Conservation (phyloP, 2,329 filamentous ascomycete genomes). For the Byssochlamys sp. region DNA sequence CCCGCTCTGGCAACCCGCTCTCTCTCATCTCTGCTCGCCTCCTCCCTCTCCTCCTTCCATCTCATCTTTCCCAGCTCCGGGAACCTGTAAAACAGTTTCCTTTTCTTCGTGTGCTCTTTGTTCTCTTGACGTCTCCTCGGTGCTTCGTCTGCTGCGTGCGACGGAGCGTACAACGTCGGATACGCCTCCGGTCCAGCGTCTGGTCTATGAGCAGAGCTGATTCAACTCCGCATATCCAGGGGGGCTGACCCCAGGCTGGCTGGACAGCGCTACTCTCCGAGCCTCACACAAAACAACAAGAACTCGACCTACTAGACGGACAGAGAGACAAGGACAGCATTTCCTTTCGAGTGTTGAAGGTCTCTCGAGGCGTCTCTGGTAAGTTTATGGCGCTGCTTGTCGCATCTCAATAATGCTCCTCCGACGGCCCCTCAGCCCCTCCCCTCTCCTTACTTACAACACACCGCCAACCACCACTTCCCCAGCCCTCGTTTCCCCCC, state of each 20-base stretch:
- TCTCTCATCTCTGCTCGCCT: conserved; percentile 10
- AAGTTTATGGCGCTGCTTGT: conserved; percentile 4
- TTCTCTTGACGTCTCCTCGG: conserved; percentile 1
- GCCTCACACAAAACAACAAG: neutral
- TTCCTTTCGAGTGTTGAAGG: neutral
- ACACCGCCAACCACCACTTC: conserved; percentile 23
- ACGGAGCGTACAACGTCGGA: neutral
- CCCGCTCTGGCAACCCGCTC: conserved; percentile 9
- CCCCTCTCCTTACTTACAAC: conserved; percentile 28
- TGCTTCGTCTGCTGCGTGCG: conserved; percentile 1
- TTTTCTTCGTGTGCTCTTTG: conserved; percentile 15
- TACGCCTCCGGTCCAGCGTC: neutral
- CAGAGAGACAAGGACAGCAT: neutral
- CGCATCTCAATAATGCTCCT: neutral
- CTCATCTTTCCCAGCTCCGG: conserved; percentile 6
- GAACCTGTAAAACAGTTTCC: conserved; percentile 21
- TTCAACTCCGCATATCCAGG: neutral
- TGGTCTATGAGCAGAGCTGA: neutral
- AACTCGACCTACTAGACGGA: neutral
- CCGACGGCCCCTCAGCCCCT: conserved; percentile 25
- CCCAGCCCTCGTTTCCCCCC: conserved; percentile 3
- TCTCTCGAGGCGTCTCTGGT: neutral
- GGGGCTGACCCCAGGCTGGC: neutral
- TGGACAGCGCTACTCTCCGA: neutral
- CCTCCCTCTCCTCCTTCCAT: conserved; percentile 11